Conservation (phyloP, 345 rosid genomes). For the Eucalyptus marginata region DNA sequence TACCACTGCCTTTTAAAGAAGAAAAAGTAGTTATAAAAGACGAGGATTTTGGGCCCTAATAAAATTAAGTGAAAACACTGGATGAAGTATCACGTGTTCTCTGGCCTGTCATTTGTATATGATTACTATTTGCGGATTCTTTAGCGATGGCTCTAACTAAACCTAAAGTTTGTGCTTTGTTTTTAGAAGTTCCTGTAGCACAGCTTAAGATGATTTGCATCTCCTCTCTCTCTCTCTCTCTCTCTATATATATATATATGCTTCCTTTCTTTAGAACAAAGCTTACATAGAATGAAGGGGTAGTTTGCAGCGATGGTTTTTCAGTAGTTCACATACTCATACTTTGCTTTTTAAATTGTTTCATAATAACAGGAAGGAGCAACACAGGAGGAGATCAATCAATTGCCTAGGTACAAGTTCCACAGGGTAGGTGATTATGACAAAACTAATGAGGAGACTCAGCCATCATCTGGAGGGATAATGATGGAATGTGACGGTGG, state of each 20-base stretch:
- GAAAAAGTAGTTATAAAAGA: neutral
- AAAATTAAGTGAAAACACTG: neutral
- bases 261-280: neutral
- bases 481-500: conserved; percentile 52
- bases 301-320: neutral
- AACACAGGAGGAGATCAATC: conserved; percentile 59
- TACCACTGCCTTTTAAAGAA: neutral
- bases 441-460: conserved; percentile 36
- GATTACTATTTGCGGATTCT: neutral
- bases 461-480: conserved; percentile 47
- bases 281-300: neutral
- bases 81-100: neutral
- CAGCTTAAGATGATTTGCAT: neutral
- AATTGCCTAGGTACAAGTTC: conserved; percentile 56
- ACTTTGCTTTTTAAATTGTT: neutral
- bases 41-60: neutral
- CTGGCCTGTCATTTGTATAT: neutral
- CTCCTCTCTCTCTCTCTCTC: neutral
- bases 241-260: neutral
- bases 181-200: neutral
- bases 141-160: neutral
- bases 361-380: conserved; percentile 67
- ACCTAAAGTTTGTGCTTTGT: neutral
- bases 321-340: neutral
- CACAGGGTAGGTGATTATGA: conserved; percentile 17